Conservation (phyloP, 208 protist genomes). For the Leishmania braziliensis region DNA sequence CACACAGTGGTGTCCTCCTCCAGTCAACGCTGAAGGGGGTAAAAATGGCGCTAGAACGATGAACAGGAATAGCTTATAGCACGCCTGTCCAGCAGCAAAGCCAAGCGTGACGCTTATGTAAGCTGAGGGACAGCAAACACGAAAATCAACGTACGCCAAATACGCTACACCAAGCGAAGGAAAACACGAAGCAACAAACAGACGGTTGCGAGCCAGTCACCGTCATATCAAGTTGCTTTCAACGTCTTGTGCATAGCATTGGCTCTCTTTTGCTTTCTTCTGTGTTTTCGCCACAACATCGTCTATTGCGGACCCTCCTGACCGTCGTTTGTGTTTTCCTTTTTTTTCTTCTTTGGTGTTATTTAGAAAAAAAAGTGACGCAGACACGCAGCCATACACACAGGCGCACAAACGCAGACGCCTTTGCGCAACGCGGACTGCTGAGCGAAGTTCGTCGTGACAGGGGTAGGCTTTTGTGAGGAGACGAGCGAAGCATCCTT, state of each 20-base stretch:
- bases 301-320: neutral
- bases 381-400: neutral
- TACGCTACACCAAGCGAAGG: neutral
- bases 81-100: neutral
- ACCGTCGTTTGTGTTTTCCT: neutral
- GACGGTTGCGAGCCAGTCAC: neutral
- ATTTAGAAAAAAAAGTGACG: conserved; percentile 6
- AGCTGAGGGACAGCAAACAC: conserved; percentile 8
- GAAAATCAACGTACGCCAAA: conserved; percentile 3
- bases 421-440: neutral
- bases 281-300: neutral
- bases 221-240: neutral
- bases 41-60: neutral
- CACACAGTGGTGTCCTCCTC: neutral
- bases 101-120: conserved; percentile 10
- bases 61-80: neutral
- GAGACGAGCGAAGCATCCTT: neutral
- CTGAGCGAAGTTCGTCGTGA: neutral
- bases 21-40: no score
- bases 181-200: neutral
- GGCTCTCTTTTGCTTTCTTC: neutral
- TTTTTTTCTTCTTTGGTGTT: neutral
- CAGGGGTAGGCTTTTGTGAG: neutral
- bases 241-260: neutral
- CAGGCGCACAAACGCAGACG: neutral